Percentiles rank a stretch among this genome's conserved stretches.
These are phyloP conservation scores for Gossypium bickii DNA, from an alignment of 345 rosid genomes.

Conservation along the genomic window DNA sequence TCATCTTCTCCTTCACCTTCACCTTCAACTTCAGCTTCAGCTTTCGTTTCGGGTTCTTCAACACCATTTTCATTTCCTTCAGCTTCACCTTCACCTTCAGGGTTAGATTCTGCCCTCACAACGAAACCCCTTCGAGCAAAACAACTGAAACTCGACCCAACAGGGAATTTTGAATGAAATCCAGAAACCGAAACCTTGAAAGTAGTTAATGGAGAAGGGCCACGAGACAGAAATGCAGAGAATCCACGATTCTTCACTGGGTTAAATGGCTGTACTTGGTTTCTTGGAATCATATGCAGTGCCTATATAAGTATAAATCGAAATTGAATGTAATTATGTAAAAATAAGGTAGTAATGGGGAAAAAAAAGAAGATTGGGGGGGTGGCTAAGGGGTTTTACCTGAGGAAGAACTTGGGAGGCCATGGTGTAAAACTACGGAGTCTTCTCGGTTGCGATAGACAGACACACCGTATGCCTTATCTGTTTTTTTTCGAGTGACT, in stretches of 20 bases:
- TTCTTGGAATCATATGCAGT: conserved; percentile 44
- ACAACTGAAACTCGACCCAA: conserved; percentile 25
- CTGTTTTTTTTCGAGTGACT: conserved; percentile 15
- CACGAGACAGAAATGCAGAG: conserved; percentile 33
- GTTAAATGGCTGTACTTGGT: conserved; percentile 20
- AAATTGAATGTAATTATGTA: not conserved
- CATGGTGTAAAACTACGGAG: conserved; percentile 29
- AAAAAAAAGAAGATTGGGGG: not conserved
- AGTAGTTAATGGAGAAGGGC: conserved; percentile 22
- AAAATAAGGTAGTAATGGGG: not conserved
- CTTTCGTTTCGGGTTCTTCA: conserved; percentile 26
- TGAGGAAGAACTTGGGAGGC: conserved; percentile 63
- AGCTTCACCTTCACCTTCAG: conserved; percentile 23
- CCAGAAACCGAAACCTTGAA: conserved; percentile 26
- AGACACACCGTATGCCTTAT: conserved; percentile 21
- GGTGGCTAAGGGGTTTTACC: conserved; percentile 31
- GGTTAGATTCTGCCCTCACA: conserved; percentile 50
- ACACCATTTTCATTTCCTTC: conserved; percentile 30
- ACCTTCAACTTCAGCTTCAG: conserved; percentile 24
- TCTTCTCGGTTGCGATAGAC: conserved; percentile 12
- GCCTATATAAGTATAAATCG: conserved; percentile 36
- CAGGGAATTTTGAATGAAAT: conserved; percentile 27
- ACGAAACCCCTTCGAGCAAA: conserved; percentile 40
- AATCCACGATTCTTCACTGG: conserved; percentile 40
- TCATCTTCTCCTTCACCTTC: conserved; percentile 28